These are phyloP conservation scores for Gossypium raimondii DNA, from an alignment of 345 rosid genomes.

Conservation along the genomic window DNA sequence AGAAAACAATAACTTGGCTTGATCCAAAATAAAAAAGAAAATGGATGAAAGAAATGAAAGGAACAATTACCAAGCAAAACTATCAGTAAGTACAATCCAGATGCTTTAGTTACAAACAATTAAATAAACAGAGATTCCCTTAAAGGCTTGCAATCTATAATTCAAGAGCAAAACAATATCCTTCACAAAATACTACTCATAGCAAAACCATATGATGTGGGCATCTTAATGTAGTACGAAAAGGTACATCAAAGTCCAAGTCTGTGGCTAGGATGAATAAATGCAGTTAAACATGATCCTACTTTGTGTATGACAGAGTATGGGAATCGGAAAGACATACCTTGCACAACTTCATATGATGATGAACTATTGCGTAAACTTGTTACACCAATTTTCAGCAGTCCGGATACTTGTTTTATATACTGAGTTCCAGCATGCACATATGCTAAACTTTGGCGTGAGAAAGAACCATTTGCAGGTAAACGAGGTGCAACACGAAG, in stretches of 20 bases:
- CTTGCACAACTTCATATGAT: constrained; percentile 85
- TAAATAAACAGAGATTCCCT: neutral
- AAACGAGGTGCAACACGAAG: constrained; percentile 49
- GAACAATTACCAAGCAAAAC: constrained; percentile 4
- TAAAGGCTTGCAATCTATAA: constrained; percentile 3
- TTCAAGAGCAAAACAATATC: neutral
- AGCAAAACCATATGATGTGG: neutral
- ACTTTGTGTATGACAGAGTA: neutral
- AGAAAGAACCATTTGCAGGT: constrained; percentile 67
- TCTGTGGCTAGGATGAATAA: neutral
- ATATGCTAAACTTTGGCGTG: constrained; percentile 87
- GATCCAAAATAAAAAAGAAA: neutral
- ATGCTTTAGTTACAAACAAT: neutral
- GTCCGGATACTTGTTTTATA: constrained; percentile 91
- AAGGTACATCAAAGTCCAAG: neutral
- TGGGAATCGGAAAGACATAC: constrained; percentile 32
- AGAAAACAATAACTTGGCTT: constrained; percentile 5
- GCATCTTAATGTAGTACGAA: neutral
- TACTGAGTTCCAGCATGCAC: constrained; percentile 91
- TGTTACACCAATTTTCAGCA: constrained; percentile 82
- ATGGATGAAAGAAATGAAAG: neutral
- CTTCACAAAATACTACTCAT: neutral
- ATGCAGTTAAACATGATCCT: neutral
- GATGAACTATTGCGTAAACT: constrained; percentile 86
- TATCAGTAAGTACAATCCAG: neutral